Evolutionary conservation across 805 yeast species (phyloP).

Genomic region (Sugiyamaella marilandica): DNA sequence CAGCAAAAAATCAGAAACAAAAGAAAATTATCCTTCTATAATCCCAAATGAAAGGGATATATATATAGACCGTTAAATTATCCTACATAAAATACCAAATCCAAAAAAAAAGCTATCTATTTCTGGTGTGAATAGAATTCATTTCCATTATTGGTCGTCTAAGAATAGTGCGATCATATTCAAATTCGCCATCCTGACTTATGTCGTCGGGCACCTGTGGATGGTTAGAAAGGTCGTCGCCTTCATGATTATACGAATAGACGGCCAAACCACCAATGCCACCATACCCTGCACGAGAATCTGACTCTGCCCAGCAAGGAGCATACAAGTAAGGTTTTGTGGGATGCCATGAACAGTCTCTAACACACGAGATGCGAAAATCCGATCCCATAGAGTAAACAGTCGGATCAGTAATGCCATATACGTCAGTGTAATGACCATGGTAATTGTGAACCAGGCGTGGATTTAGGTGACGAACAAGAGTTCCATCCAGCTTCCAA

Average conservation of each 20-base stretch:
- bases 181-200: not conserved
- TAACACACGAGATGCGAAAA: slow-evolving; percentile 17
- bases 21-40: too few species aligned
- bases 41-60: too few species aligned
- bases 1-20: too few species aligned
- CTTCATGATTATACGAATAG: slow-evolving; percentile 5
- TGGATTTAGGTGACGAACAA: slow-evolving; percentile 16
- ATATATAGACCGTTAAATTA: too few species aligned
- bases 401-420: not conserved
- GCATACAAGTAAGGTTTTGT: slow-evolving; percentile 22
- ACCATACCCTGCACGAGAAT: not conserved
- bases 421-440: not conserved
- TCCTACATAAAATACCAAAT: too few species aligned
- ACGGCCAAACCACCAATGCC: slow-evolving; percentile 4
- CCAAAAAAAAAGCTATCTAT: too few species aligned
- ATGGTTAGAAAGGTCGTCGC: not conserved
- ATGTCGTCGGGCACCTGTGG: not conserved
- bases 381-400: not conserved
- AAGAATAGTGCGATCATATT: not conserved
- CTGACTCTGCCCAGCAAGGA: slow-evolving; percentile 8
- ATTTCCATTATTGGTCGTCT: not conserved
- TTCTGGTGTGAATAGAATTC: not conserved
- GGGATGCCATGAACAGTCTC: slow-evolving; percentile 30
- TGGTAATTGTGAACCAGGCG: slow-evolving; percentile 5
- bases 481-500: slow-evolving; percentile 29